Percentiles rank a stretch among this genome's conserved stretches.
These are phyloP conservation scores for Hammondia hammondi DNA, from an alignment of 169 alveolate species.

Conservation along the genomic window DNA sequence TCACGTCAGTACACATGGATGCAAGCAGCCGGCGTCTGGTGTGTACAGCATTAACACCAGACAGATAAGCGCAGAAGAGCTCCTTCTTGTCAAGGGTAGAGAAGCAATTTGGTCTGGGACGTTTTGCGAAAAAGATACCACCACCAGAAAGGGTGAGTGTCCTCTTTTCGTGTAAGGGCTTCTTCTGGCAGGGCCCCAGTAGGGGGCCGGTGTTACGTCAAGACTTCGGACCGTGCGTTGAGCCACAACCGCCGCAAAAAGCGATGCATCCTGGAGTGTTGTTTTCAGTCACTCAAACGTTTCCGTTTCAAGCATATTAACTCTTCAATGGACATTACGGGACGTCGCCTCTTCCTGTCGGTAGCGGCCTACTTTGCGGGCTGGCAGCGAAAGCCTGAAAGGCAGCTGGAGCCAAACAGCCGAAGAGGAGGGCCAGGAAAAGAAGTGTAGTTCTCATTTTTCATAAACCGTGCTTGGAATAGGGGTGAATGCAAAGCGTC, in stretches of 20 bases:
- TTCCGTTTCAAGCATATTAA: no score
- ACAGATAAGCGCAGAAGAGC: neutral
- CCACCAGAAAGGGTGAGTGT: neutral
- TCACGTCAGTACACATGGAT: no score
- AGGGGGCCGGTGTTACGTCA: no score
- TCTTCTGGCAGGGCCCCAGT: no score
- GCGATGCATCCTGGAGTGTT: no score
- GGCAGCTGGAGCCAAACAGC: neutral
- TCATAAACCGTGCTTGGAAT: neutral
- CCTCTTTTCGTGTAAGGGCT: no score
- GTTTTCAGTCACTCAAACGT: no score
- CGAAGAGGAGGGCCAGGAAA: neutral
- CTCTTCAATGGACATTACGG: neutral
- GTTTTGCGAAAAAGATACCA: neutral
- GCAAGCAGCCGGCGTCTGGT: no score
- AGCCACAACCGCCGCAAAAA: no score
- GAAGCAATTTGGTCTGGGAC: neutral
- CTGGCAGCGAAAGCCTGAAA: neutral
- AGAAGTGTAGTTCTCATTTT: neutral
- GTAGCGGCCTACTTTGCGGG: neutral
- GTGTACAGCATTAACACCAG: no score
- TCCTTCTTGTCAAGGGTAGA: neutral
- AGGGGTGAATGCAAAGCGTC: no score
- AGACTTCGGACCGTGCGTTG: no score
- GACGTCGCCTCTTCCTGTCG: neutral